These are phyloP conservation scores for Santalum album DNA, from an alignment of 164 flowering plant genomes.

Conservation along the genomic window DNA sequence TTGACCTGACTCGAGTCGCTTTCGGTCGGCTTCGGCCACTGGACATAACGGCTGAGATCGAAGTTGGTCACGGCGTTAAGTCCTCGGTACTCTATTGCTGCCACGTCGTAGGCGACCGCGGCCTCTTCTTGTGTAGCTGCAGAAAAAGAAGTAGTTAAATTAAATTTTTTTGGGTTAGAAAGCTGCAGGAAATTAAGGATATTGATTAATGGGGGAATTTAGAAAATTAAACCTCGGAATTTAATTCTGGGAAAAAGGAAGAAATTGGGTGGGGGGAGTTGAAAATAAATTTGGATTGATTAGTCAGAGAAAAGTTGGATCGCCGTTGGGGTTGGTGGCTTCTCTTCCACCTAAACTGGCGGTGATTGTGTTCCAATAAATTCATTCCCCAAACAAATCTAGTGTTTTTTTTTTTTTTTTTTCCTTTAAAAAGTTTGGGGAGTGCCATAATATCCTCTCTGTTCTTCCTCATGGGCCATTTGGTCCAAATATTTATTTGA, in stretches of 20 bases:
- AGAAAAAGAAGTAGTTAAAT: background rate
- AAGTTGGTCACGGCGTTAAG: conserved; percentile 50
- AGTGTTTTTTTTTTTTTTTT: background rate
- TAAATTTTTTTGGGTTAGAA: background rate
- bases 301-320: background rate
- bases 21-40: conserved; percentile 44
- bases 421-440: too few relatives aligned
- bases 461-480: too few relatives aligned
- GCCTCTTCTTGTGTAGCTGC: conserved; percentile 50
- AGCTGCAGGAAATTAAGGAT: background rate
- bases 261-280: background rate
- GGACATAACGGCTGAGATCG: conserved; percentile 69
- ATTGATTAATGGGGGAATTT: background rate
- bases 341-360: background rate
- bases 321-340: background rate
- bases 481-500: too few relatives aligned
- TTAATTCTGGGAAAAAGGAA: too few relatives aligned
- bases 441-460: too few relatives aligned
- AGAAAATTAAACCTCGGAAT: background rate
- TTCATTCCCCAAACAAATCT: background rate
- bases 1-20: background rate
- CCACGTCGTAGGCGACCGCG: conserved; percentile 52
- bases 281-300: background rate
- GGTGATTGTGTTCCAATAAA: background rate
- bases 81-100: conserved; percentile 50